Base-by-base conservation (phyloP, 176 grass and related monocot genomes). In the Alloteropsis semialata region DNA sequence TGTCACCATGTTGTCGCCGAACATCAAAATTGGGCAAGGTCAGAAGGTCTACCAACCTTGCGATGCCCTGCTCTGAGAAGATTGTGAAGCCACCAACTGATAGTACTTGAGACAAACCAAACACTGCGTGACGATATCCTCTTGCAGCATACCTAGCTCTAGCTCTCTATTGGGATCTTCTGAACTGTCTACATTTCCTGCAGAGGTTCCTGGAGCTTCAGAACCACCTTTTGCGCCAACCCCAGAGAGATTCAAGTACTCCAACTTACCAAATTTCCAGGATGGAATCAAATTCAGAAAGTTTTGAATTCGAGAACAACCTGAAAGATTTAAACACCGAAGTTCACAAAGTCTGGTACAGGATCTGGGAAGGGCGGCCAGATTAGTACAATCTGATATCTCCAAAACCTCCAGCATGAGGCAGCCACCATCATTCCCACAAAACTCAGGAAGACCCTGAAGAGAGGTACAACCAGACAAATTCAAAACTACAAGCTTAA, bases 391-490 rank as follows among this genome's bases (percentile, higher is more conserved):
- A 38, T 16, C 3, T 75, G 72, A 37, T 75, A 75, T 38, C 0
- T 75, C 72, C 72, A 75, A 75, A 36, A 8, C 25, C 9, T 75
- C 19, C 49, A 55, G 38, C 11, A 3, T 54, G 18, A 0, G 19
- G 11, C 19, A n/a, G 5, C 32, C 67, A 70, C 3, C 2, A 24
- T 56, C 34, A 33, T 16, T 1, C 0, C 2, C 5, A 37, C 32
- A 36, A n/a, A 75, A 15, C 25, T 74, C 71, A n/a, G 72, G 72
- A 75, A 75, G 30, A n/a, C 0, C 19, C 5, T 38, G 10, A 14
- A 56, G 30, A 16, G 72, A 75, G 29, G 32, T 15, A 75, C 72
- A 75, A 25, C 72, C 49, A 75, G 50, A 75, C 2, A 75, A 75
- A 24, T 75, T 56, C 50, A 75, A 56, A 16, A 12, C 34, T 24